phyloP scores from a whole-genome alignment of 176 grass and related monocot species.

The Ensete glaucum region DNA sequence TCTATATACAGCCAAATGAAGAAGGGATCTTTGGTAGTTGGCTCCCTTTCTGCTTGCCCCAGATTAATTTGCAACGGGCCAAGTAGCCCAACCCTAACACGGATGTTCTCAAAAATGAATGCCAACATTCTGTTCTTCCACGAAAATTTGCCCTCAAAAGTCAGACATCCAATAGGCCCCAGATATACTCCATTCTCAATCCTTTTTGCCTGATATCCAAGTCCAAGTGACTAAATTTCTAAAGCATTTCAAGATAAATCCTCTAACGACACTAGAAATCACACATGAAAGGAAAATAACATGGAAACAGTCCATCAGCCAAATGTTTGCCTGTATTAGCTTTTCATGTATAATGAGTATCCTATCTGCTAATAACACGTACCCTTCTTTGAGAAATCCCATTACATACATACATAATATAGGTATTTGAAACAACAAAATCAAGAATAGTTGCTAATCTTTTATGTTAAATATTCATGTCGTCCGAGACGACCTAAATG shows the following conservation, averaged over 20 bases:
- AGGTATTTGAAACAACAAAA: too few relatives aligned
- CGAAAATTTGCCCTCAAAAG: slow-evolving; percentile 71
- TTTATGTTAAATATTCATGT: too few relatives aligned
- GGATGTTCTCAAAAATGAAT: slow-evolving; percentile 66
- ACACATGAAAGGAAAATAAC: background rate
- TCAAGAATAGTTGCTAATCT: too few relatives aligned
- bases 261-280: background rate
- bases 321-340: background rate
- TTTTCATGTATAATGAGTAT: background rate
- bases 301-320: background rate
- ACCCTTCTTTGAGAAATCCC: too few relatives aligned
- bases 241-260: background rate
- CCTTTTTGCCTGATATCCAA: slow-evolving; percentile 47
- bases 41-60: slow-evolving; percentile 34
- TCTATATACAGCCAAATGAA: slow-evolving; percentile 93
- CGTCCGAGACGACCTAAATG: too few relatives aligned
- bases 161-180: slow-evolving; percentile 48
- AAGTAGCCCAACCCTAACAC: slow-evolving; percentile 63
- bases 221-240: slow-evolving; percentile 3
- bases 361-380: too few relatives aligned
- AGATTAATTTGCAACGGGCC: slow-evolving; percentile 54
- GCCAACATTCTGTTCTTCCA: slow-evolving; percentile 90
- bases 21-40: slow-evolving; percentile 68
- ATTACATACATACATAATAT: background rate
- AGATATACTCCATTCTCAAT: slow-evolving; percentile 88